Conservation (phyloP, 495 filamentous ascomycete genomes). For the Viridothelium virens region DNA sequence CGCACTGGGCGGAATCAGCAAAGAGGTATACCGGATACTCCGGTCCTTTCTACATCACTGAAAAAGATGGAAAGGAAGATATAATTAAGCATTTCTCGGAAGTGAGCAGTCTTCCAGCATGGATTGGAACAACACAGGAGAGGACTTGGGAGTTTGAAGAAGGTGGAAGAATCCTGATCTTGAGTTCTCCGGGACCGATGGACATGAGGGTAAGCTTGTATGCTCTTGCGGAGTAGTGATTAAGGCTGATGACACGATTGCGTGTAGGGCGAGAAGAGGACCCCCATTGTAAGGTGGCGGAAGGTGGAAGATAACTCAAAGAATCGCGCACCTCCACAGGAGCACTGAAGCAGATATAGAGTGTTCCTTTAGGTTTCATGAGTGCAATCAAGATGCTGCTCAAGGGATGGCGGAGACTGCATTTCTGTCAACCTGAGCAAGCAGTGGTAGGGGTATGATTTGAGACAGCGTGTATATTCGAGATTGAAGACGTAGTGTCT, state of each 20-base stretch:
- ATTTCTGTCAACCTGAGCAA: too few species aligned
- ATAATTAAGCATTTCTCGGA: slow-evolving; percentile 23
- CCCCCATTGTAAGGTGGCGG: not conserved
- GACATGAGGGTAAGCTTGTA: slow-evolving; percentile 24
- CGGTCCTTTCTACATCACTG: slow-evolving; percentile 28
- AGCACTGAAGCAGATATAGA: not conserved
- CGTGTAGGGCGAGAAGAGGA: not conserved
- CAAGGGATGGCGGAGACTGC: too few species aligned
- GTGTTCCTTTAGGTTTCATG: too few species aligned
- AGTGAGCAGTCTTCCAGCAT: slow-evolving; percentile 26
- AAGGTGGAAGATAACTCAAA: not conserved
- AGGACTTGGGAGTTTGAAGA: slow-evolving; percentile 25
- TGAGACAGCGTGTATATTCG: too few species aligned
- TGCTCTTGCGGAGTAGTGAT: not conserved
- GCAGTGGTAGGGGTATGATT: too few species aligned
- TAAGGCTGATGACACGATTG: not conserved
- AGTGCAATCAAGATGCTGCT: too few species aligned
- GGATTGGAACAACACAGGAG: slow-evolving; percentile 25
- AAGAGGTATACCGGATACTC: slow-evolving; percentile 28
- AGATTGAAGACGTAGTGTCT: too few species aligned
- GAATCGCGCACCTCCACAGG: not conserved
- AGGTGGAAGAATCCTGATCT: slow-evolving; percentile 26
- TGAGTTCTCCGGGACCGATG: slow-evolving; percentile 23
- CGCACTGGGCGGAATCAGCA: slow-evolving; percentile 29
- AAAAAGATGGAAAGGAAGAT: slow-evolving; percentile 22